Base-by-base conservation (phyloP, 495 filamentous ascomycete species). In the Penicillium daleae region DNA sequence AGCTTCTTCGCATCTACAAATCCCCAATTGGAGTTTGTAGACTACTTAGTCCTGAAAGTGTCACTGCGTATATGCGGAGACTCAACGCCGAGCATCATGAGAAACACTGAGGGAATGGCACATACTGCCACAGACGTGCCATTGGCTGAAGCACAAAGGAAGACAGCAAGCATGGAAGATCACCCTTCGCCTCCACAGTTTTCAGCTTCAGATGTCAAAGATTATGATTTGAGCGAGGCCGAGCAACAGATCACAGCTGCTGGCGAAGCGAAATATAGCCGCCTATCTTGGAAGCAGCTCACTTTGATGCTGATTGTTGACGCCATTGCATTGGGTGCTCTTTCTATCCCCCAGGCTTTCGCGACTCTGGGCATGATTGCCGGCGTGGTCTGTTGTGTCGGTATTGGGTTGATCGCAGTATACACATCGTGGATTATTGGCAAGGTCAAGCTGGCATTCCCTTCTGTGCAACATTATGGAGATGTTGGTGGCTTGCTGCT, bases 391-490 rank as follows among this genome's bases (percentile, higher is more conserved):
- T 71, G 84, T 50, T 80, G 83, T 5, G 66, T 89, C 50, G 67
- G 74, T n/a, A 61, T 90, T 6, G 89, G 89, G 6, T 60, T 90
- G 22, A 63, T 89, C n/a, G 86, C 89, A 32, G 85, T 86, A 52
- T 92, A 91, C 71, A 88, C 87, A 26, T 86, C 86, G 64, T 89
- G 86, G 56, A 79, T 89, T 54, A 78, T 92, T 61, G 88, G 86
- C 37, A 86, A 90, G 69, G 83, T 91, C 60, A 90, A 89, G 68
- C 50, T 87, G 24, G 80, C 79, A 51, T 86, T 84, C 66, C 89
- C 89, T 1, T 71, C 86, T n/a, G 79, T 91, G 10, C 71, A 82
- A 58, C 82, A 86, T 69, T 87, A 90, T 57, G 83, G 86, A 26
- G 88, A 92, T 65, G 87, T 82, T n/a, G 85, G 86, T 7, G 70